A percentile compares a stretch with the other conserved stretches of the same genome.
These are phyloP conservation scores for Mesembryanthemum crystallinum DNA, from an alignment of 148 eudicot genomes.

Conservation along the genomic window DNA sequence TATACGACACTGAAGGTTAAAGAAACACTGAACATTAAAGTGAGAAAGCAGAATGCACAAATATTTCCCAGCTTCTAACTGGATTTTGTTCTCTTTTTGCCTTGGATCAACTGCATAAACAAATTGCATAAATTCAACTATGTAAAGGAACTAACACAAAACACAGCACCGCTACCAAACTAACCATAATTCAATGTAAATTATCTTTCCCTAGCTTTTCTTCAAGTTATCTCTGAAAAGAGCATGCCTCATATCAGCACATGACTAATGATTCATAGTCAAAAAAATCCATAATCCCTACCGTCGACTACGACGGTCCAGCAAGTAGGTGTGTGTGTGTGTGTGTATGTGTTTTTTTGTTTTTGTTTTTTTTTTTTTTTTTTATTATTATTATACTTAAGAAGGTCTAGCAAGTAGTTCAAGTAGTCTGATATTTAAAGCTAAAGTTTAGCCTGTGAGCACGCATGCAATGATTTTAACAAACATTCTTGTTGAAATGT, in stretches of 20 bases:
- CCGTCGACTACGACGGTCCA: too few species aligned
- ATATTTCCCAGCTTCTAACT: not conserved
- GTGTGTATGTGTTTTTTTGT: too few species aligned
- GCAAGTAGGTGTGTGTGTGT: too few species aligned
- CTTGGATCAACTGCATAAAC: not conserved
- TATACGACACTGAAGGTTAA: not conserved
- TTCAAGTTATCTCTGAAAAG: not conserved
- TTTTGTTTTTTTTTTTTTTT: too few species aligned
- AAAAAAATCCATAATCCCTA: not conserved
- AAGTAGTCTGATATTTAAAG: not conserved
- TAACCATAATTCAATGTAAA: not conserved
- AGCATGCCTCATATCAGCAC: not conserved
- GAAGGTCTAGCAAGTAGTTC: too few species aligned
- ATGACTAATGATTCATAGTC: not conserved
- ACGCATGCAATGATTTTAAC: not conserved
- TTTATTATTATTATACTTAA: too few species aligned
- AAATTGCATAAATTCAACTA: too few species aligned
- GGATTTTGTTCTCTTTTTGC: not conserved
- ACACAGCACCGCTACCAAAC: not conserved
- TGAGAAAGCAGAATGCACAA: not conserved
- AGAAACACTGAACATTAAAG: not conserved
- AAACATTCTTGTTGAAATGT: not conserved
- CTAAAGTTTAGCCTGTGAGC: not conserved
- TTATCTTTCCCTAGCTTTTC: not conserved
- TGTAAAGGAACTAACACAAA: not conserved